Evolutionary conservation across 495 filamentous ascomycete genomes (phyloP), one percentile per base, ranked within the genome.

Genomic region (Neurospora tetrasperma): DNA sequence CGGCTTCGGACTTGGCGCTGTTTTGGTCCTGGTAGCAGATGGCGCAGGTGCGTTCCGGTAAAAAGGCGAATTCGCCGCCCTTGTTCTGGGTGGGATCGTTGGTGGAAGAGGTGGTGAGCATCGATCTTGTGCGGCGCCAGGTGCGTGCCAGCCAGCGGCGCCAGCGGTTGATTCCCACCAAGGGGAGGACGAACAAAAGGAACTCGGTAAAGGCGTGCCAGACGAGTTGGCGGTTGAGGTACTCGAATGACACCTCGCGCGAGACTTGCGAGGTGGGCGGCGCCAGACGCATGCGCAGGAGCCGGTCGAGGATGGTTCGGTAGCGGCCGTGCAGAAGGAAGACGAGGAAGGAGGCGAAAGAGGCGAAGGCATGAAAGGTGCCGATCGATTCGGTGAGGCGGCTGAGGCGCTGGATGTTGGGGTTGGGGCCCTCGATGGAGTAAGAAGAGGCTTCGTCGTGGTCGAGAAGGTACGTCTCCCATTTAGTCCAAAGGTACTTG

Each of bases 191-290:
- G 80, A 99, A 99, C 8, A 99, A 89, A 6, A 99, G 86, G 78
- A 99, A 99, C 80, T 99, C 96, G 35, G 96, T 99, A 77, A 99
- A 98, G 20, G 96, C 96, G 79, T 99, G 96, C 96, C 96, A 99
- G 54, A 99, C 96, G 8, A 99, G 88, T 81, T 99, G 96, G 16
- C 96, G 91, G 79, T 99, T 99, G 62, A 99, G 88, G 80, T 98
- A 99, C 82, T 99, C 96, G 78, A 99, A 98, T 1, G 91, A 94
- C 18, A 99, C 94, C 81, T 98, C 93, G 10, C 95, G 90, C 77
- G 87, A 91, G 62, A 96, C 90, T 75, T 96, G 92, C 75, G 87
- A 91, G 18, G 90, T 93, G 18, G 91, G 90, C 31, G 96, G 90
- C 1, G 92, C 90, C 23, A 99, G 89, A 35, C 96, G 91, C 79